Evolutionary conservation across 768 basidiomycete genomes (phyloP).

Genomic region (Leccinellum rugosiceps): DNA sequence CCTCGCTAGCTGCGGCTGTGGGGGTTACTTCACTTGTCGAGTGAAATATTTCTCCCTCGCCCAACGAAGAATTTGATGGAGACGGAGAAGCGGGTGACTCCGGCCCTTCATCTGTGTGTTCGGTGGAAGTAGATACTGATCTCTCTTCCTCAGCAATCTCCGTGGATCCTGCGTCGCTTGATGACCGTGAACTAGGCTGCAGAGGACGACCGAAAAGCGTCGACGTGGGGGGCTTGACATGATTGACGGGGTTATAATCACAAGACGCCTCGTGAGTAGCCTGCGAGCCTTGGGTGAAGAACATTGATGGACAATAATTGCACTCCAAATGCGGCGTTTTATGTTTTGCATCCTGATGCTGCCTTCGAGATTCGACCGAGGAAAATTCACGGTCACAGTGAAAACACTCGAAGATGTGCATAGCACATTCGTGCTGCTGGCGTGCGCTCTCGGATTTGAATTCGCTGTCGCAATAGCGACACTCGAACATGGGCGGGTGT

Average conservation of each 20-base stretch:
- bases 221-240: background rate
- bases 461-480: constrained; percentile 4
- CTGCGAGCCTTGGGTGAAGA: background rate
- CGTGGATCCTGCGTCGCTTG: background rate
- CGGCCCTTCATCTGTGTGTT: background rate
- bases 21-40: background rate
- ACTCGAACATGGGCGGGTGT: constrained; percentile 6
- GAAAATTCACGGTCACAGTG: constrained; percentile 7
- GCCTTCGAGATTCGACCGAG: background rate
- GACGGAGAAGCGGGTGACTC: background rate
- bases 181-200: background rate
- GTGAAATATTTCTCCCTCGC: constrained; percentile 9
- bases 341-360: constrained; percentile 14
- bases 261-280: constrained; percentile 8
- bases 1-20: background rate
- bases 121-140: background rate
- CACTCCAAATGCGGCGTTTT: constrained; percentile 8
- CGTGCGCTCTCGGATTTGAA: constrained; percentile 7
- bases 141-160: background rate
- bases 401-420: constrained; percentile 13
- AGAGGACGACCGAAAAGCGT: background rate
- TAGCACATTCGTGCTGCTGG: constrained; percentile 8
- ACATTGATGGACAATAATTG: background rate
- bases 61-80: constrained; percentile 3
- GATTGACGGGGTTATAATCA: constrained; percentile 1